These are phyloP conservation scores for Maudiozyma bulderi DNA, from an alignment of 805 yeast genomes.

Conservation along the genomic window DNA sequence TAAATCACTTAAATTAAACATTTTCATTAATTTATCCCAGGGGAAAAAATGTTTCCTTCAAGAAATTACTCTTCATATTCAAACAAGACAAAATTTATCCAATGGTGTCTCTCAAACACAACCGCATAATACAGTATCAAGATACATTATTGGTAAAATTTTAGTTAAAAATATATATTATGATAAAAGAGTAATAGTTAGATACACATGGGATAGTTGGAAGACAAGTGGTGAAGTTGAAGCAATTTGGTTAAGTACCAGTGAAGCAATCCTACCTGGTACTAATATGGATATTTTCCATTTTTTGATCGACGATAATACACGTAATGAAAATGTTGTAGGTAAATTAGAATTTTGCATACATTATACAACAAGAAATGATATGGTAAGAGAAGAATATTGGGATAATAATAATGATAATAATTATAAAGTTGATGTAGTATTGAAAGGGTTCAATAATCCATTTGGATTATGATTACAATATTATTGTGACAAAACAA, in stretches of 20 bases:
- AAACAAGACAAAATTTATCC: slow-evolving; percentile 2
- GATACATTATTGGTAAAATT: slow-evolving; percentile 54
- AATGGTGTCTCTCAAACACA: slow-evolving; percentile 1
- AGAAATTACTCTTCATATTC: slow-evolving; percentile 16
- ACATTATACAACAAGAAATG: slow-evolving; percentile 21
- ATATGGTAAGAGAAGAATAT: slow-evolving; percentile 14
- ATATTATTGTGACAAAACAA: not conserved
- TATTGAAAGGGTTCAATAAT: slow-evolving; percentile 18
- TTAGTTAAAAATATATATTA: slow-evolving; percentile 70
- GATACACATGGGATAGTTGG: slow-evolving; percentile 80
- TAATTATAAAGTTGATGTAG: slow-evolving; percentile 22
- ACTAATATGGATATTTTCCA: slow-evolving; percentile 26
- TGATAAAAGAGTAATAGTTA: slow-evolving; percentile 55
- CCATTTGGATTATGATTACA: slow-evolving; percentile 10
- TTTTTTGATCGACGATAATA: slow-evolving; percentile 20
- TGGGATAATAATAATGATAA: slow-evolving; percentile 28
- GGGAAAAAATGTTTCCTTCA: slow-evolving; percentile 20
- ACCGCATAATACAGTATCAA: not conserved
- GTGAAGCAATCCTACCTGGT: slow-evolving; percentile 24
- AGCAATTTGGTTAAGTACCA: slow-evolving; percentile 23
- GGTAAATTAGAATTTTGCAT: slow-evolving; percentile 23
- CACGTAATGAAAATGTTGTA: slow-evolving; percentile 4
- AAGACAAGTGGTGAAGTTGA: slow-evolving; percentile 37
- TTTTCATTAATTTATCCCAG: slow-evolving; percentile 21
- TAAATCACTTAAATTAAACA: slow-evolving; percentile 20